phyloP scores from a whole-genome alignment of 2,329 filamentous ascomycete genomes.

The Fusarium sp. region DNA sequence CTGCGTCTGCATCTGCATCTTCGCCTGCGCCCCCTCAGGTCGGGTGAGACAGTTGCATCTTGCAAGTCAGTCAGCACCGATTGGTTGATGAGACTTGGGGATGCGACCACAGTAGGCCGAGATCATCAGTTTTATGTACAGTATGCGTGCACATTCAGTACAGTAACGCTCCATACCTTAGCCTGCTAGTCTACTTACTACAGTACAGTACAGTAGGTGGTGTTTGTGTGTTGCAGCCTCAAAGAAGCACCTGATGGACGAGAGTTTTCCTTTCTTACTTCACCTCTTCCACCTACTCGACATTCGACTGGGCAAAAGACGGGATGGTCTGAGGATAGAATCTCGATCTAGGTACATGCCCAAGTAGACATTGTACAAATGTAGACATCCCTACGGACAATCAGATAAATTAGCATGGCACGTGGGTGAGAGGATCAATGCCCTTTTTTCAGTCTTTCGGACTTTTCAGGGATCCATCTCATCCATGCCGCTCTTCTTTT shows the following conservation, averaged over 20 bases:
- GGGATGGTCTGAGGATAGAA: constrained; percentile 18
- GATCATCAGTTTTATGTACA: constrained; percentile 39
- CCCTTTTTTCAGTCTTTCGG: constrained; percentile 2
- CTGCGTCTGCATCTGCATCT: constrained; percentile 1
- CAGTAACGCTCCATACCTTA: constrained; percentile 3
- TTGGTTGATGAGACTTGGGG: constrained; percentile 22
- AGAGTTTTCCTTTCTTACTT: constrained; percentile 14
- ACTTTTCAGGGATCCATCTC: constrained; percentile 1
- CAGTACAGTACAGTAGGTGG: not conserved
- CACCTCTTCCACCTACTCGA: not conserved
- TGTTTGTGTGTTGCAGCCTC: constrained; percentile 34
- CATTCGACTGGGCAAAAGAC: not conserved
- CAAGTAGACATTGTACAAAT: not conserved
- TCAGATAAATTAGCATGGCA: constrained; percentile 10
- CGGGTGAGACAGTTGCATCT: constrained; percentile 32
- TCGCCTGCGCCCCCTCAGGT: constrained; percentile 12
- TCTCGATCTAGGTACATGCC: constrained; percentile 17
- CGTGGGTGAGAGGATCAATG: constrained; percentile 24
- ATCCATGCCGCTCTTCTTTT: not conserved
- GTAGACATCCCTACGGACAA: constrained; percentile 10
- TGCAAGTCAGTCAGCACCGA: constrained; percentile 27
- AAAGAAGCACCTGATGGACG: constrained; percentile 32
- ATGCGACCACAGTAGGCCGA: constrained; percentile 35
- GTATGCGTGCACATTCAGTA: not conserved
- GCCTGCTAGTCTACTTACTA: not conserved